Percentiles rank a stretch among this genome's conserved stretches.
Evolutionary conservation across 768 basidiomycete species (phyloP).

Genomic region (Leccinellum rugosiceps): DNA sequence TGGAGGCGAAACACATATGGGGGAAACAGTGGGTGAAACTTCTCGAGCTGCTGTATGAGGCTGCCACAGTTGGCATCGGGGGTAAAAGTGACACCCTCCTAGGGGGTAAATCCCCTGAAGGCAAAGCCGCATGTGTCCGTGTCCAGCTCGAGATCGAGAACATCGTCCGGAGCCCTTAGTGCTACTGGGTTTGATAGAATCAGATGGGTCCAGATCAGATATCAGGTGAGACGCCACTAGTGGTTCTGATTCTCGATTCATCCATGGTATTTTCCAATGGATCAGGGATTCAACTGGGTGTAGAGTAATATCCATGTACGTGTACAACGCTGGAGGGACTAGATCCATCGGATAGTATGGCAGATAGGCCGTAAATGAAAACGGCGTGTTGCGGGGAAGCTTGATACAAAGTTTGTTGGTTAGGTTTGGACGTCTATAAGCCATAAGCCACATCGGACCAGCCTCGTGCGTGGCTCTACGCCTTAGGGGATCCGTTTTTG

Average conservation of each 20-base stretch:
- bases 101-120: slow-evolving; percentile 60
- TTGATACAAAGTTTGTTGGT: slow-evolving; percentile 13
- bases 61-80: slow-evolving; percentile 53
- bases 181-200: slow-evolving; percentile 8
- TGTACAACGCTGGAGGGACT: slow-evolving; percentile 11
- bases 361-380: slow-evolving; percentile 22
- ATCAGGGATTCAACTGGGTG: slow-evolving; percentile 8
- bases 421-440: slow-evolving; percentile 11
- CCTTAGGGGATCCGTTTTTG: slow-evolving; percentile 11
- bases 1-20: slow-evolving; percentile 59
- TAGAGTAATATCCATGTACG: slow-evolving; percentile 10
- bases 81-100: slow-evolving; percentile 36
- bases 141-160: slow-evolving; percentile 65
- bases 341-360: slow-evolving; percentile 7
- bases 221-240: slow-evolving; percentile 16
- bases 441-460: slow-evolving; percentile 5
- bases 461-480: slow-evolving; percentile 19
- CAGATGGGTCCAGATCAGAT: background rate
- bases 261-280: background rate
- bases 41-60: slow-evolving; percentile 61
- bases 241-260: background rate
- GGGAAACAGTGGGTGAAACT: slow-evolving; percentile 80
- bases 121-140: slow-evolving; percentile 59
- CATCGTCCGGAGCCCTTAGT: slow-evolving; percentile 40
- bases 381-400: slow-evolving; percentile 28